Conservation (phyloP, 805 yeast species). For the Barnettozyma botsteinii region DNA sequence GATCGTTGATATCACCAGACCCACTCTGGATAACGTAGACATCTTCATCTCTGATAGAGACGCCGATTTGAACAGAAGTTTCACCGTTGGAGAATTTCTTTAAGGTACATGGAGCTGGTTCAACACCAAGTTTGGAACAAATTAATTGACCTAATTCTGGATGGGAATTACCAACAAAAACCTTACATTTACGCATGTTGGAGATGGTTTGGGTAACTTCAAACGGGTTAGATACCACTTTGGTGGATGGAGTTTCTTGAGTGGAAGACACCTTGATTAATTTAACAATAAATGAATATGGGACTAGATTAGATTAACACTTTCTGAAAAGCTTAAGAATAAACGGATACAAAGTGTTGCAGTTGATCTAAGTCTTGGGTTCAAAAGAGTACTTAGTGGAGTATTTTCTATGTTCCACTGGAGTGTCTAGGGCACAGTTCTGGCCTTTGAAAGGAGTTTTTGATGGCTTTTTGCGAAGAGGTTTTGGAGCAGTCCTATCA, state of each 20-base stretch:
- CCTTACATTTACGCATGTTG: constrained; percentile 91
- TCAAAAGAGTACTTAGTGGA: too few relatives aligned
- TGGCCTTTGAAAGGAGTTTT: background rate
- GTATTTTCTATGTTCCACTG: background rate
- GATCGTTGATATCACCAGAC: constrained; percentile 82
- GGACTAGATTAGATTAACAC: too few relatives aligned
- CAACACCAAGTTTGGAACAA: constrained; percentile 85
- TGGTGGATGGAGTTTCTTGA: background rate
- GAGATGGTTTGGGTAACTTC: background rate
- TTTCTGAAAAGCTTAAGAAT: too few relatives aligned
- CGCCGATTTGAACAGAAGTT: constrained; percentile 93
- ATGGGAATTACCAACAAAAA: constrained; percentile 94
- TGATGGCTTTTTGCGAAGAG: background rate
- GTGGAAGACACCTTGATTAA: constrained; percentile 5
- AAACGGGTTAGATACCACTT: constrained; percentile 2
- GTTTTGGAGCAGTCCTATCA: background rate
- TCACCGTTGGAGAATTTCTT: constrained; percentile 96
- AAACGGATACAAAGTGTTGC: too few relatives aligned
- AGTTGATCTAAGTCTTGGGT: too few relatives aligned
- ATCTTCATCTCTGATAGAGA: constrained; percentile 93
- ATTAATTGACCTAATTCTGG: constrained; percentile 89
- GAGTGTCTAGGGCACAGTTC: background rate
- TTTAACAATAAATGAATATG: too few relatives aligned
- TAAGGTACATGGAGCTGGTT: constrained; percentile 88
- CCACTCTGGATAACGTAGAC: constrained; percentile 92